A percentile compares a stretch with the other conserved stretches of the same genome.
These are phyloP conservation scores for Oropetium thomaeum DNA, from an alignment of 176 grass and related monocot species.

Conservation along the genomic window DNA sequence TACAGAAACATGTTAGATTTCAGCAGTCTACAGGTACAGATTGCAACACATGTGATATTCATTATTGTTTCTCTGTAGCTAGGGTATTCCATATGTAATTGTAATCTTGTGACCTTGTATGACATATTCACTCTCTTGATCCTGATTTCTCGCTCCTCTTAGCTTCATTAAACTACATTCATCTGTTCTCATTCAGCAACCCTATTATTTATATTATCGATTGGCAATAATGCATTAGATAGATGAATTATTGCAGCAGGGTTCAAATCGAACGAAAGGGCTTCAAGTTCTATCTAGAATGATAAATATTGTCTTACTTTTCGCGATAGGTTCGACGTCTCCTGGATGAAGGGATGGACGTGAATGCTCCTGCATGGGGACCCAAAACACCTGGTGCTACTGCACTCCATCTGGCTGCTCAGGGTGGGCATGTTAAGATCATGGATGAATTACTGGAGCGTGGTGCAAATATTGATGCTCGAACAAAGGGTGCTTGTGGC, in stretches of 20 bases:
- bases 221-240: neutral
- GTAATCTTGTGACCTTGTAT: neutral
- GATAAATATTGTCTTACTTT: neutral
- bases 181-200: no score
- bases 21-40: neutral
- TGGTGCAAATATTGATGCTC: conserved; percentile 93
- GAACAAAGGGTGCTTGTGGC: conserved; percentile 93
- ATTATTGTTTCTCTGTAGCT: no score
- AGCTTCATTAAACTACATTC: no score
- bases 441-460: conserved; percentile 95
- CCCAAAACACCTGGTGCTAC: conserved; percentile 80
- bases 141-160: neutral
- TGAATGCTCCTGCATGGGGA: conserved; percentile 71
- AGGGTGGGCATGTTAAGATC: conserved; percentile 82
- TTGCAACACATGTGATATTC: neutral
- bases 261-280: no score
- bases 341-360: conserved; percentile 77
- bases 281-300: conserved; percentile 10
- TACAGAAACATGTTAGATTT: neutral
- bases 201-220: no score
- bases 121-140: neutral
- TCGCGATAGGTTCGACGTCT: conserved; percentile 63
- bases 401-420: conserved; percentile 87
- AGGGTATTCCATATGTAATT: no score
- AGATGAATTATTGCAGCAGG: neutral